Base-by-base conservation (phyloP, 306 rosid species). In the Nissolia schottii region DNA sequence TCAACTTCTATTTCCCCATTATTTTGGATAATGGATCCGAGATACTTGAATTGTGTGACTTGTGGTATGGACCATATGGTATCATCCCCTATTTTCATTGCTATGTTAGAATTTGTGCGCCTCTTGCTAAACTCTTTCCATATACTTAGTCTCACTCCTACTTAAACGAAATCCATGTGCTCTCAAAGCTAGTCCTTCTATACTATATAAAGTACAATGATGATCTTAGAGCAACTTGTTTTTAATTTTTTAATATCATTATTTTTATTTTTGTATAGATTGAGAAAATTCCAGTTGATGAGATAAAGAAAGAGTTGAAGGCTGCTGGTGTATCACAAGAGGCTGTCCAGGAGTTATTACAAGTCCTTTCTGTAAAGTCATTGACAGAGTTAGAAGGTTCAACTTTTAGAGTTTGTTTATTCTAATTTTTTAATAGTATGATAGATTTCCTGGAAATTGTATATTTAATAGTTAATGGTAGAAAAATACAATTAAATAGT, bases 321-420 rank as follows among this genome's bases (percentile, higher is more conserved):
- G 81, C 81, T 62, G 76, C 66, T 67, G 98, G 98, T 62, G 80
- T 91, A 58, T 82, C 90, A 3, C 83, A 88, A 56, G 89, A 91
- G 77, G 98, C 95, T 61, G 74, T 87, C 34, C 89, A 87, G 67
- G 85, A 91, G 67, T 80, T 94, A 67, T 79, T 94, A 91, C 87
- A 86, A 82, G 92, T 91, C 57, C 97, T 94, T 87, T 89, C 97
- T 64, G 70, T 94, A 20, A 94, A 90, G 88, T 94, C 96, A 67
- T 83, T 94, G 91, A 41, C 85, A 43, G 71, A 87, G 85, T 82
- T 94, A 80, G 98, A 94, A 94, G 98, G 98, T 94, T 72, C 34
- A 63, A 56, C 67, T 32, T 73, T 46, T 66, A 32, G 54, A 45
- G 7, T 37, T 37, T 35, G 53, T 75, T 69, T 62, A 35, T 64